phyloP scores from a whole-genome alignment of 2,329 filamentous ascomycete genomes.

The Chaetomium sp. region DNA sequence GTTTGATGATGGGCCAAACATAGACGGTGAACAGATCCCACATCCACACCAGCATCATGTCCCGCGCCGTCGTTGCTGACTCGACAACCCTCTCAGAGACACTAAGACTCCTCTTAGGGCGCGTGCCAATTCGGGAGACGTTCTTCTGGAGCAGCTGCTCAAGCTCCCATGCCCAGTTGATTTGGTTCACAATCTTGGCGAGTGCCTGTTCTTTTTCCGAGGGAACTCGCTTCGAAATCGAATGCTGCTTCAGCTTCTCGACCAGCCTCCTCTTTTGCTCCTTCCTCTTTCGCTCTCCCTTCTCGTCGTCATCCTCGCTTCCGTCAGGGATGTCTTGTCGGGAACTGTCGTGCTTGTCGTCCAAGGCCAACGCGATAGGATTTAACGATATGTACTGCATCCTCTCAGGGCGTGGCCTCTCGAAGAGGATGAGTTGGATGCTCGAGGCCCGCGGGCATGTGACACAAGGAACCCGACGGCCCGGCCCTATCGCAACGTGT shows the following conservation, averaged over 20 bases:
- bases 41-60: slow-evolving; percentile 68
- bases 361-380: slow-evolving; percentile 85
- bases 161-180: slow-evolving; percentile 94
- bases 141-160: slow-evolving; percentile 86
- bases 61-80: slow-evolving; percentile 83
- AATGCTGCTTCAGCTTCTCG: slow-evolving; percentile 86
- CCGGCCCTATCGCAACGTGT: slow-evolving; percentile 58
- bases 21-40: slow-evolving; percentile 74
- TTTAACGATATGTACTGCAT: slow-evolving; percentile 97
- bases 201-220: slow-evolving; percentile 84
- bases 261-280: slow-evolving; percentile 68
- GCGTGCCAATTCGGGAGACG: slow-evolving; percentile 77
- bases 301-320: slow-evolving; percentile 73
- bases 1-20: slow-evolving; percentile 74
- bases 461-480: slow-evolving; percentile 66
- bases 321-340: slow-evolving; percentile 46
- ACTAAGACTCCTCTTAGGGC: slow-evolving; percentile 81
- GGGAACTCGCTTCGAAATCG: slow-evolving; percentile 72
- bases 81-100: slow-evolving; percentile 94
- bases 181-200: slow-evolving; percentile 81
- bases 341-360: slow-evolving; percentile 61
- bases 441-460: slow-evolving; percentile 71
- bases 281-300: slow-evolving; percentile 59
- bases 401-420: slow-evolving; percentile 77
- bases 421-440: slow-evolving; percentile 86